Base-by-base conservation (phyloP, 2,329 filamentous ascomycete genomes). In the Helminthosporium solani region DNA sequence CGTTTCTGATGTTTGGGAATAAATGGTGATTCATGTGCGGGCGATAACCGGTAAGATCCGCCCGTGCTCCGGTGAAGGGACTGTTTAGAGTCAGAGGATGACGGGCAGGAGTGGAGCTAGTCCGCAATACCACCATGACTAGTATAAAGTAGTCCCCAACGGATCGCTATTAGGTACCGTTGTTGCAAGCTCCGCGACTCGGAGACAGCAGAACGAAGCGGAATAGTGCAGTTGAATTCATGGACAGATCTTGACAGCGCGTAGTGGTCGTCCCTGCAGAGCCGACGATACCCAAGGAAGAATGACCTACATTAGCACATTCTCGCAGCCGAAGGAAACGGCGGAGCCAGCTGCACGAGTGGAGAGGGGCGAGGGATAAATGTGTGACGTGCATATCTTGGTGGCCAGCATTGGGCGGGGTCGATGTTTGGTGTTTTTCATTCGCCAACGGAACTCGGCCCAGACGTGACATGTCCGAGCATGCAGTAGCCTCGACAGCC, bases 321-420 rank as follows among this genome's bases (percentile, higher is more conserved):
- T 59, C 49, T 56, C 52, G 54, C 42, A 47, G 49, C 48, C 47
- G 34, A 42, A 53, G 35, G 27, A 40, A 43, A 50, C 54, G 55
- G 40, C 49, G 43, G 37, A 53, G 47, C 56, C 47, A 54, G 53
- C 57, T 57, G 54, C 19, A 57, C 46, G 55, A 52, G 56, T 54
- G 57, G 58, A 57, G 49, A 23, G 3, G 48, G 42, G 33, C 33
- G 33, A 50, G 54, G 46, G 50, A 46, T 48, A 46, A 46, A 59
- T 54, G 56, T 68, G 65, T 68, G 65, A 66, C 65, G 66, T 68
- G 65, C 65, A 68, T 60, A 57, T 52, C 48, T 56, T 67, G 66
- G 64, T 58, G 58, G 53, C 55, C 52, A 54, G 53, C 44, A 47
- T 47, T 52, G 54, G 50, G 66, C 59, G 61, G 61, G 63, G 62